A percentile compares a stretch with the other conserved stretches of the same genome.
Evolutionary conservation across 2,329 filamentous ascomycete species (phyloP).

Genomic region (Cladophialophora psammophila): DNA sequence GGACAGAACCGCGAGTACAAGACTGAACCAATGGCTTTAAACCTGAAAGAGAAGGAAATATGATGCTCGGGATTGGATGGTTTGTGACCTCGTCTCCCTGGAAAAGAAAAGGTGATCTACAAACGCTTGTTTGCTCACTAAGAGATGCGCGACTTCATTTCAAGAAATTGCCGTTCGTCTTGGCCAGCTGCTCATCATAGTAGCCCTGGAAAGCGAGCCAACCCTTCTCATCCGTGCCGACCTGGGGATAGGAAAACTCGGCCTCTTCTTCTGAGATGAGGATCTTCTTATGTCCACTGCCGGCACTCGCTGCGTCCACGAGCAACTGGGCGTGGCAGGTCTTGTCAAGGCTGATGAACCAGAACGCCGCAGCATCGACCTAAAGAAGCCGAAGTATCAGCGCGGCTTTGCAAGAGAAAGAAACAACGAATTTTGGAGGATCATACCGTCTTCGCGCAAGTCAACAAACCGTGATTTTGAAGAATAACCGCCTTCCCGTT

Average conservation of each 20-base stretch:
- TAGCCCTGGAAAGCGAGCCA: constrained; percentile 63
- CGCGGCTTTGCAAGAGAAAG: no score
- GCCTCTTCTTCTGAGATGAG: constrained; percentile 42
- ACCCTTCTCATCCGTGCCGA: constrained; percentile 56
- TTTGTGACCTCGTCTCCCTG: no score
- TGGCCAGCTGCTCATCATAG: constrained; percentile 61
- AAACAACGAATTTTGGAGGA: no score
- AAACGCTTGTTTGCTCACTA: no score
- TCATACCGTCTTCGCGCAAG: constrained; percentile 52
- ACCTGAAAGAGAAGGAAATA: no score
- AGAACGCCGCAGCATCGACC: constrained; percentile 61
- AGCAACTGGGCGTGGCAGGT: constrained; percentile 52
- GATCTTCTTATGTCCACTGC: constrained; percentile 44
- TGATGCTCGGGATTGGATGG: no score
- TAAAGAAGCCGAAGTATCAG: background rate
- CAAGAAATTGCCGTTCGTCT: constrained; percentile 59
- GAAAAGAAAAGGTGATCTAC: no score
- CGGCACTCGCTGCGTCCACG: constrained; percentile 52
- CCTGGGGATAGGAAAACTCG: constrained; percentile 39
- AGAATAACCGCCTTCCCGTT: constrained; percentile 60
- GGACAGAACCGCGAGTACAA: no score
- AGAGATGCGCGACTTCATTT: constrained; percentile 35
- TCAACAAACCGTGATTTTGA: constrained; percentile 64
- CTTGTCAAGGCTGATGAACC: constrained; percentile 60
- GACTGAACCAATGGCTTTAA: no score